Conservation (phyloP, 2,329 filamentous ascomycete species). For the Zymoseptoria pseudotritici region DNA sequence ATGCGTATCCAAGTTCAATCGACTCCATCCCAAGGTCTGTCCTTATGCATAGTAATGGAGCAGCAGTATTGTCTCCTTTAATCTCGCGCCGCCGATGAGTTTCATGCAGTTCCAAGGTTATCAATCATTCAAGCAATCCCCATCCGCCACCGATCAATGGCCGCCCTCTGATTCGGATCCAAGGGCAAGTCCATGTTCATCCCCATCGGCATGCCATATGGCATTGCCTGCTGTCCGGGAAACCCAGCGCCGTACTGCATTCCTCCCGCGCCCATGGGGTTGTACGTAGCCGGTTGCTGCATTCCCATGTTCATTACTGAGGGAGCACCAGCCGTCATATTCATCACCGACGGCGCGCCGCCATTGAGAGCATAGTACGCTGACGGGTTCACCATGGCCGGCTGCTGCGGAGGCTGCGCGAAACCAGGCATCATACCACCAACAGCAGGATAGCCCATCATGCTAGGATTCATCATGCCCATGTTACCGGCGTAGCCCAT, state of each 20-base stretch:
- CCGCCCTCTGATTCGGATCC: constrained; percentile 45
- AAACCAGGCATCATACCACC: background rate
- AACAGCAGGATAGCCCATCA: background rate
- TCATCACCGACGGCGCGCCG: constrained; percentile 6
- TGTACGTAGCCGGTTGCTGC: background rate
- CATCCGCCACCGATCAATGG: constrained; percentile 55
- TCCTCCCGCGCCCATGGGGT: constrained; percentile 2
- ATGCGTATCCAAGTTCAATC: background rate
- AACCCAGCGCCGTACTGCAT: background rate
- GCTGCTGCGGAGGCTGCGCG: constrained; percentile 7
- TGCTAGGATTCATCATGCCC: constrained; percentile 3
- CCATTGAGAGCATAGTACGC: constrained; percentile 13
- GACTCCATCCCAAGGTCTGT: background rate
- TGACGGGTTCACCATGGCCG: constrained; percentile 9
- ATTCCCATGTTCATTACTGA: background rate
- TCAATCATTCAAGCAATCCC: constrained; percentile 23
- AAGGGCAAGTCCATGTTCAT: constrained; percentile 28
- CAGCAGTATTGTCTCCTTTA: background rate
- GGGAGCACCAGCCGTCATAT: background rate
- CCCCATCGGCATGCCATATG: constrained; percentile 18
- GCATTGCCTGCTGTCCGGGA: constrained; percentile 3
- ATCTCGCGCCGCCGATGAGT: background rate
- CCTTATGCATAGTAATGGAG: background rate
- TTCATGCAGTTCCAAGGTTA: background rate
- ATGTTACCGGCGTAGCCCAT: constrained; percentile 13